Evolutionary conservation across 2,329 filamentous ascomycete species (phyloP).

Genomic region (Penicillium sp.): DNA sequence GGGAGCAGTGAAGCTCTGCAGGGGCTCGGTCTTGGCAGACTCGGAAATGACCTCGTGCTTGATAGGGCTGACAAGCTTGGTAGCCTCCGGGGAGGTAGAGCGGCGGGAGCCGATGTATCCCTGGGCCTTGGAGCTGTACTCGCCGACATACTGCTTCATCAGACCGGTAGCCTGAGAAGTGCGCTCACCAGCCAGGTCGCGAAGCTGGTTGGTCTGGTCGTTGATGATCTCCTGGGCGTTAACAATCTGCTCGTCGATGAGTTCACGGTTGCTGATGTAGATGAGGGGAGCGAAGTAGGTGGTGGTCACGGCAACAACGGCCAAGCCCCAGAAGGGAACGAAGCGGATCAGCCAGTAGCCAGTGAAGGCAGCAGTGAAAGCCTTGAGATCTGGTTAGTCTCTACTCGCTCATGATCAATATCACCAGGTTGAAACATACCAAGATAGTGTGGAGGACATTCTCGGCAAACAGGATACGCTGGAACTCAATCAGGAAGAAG

Average conservation of each 20-base stretch:
- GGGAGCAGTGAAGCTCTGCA: slow-evolving; percentile 24
- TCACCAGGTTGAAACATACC: slow-evolving; percentile 47
- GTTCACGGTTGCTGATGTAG: slow-evolving; percentile 66
- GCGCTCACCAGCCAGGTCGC: slow-evolving; percentile 61
- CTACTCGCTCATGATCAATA: not conserved
- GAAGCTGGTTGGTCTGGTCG: slow-evolving; percentile 61
- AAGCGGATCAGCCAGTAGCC: slow-evolving; percentile 68
- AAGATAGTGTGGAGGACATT: slow-evolving; percentile 62
- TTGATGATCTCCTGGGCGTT: slow-evolving; percentile 56
- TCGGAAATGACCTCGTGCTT: slow-evolving; percentile 5
- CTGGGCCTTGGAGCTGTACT: slow-evolving; percentile 63
- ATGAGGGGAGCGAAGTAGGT: slow-evolving; percentile 62
- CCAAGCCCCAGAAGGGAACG: slow-evolving; percentile 65
- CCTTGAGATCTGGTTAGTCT: slow-evolving; percentile 42
- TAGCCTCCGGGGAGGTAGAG: slow-evolving; percentile 34
- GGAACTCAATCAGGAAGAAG: slow-evolving; percentile 69
- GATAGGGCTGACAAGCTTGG: slow-evolving; percentile 26
- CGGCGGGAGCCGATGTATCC: slow-evolving; percentile 51
- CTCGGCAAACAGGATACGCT: slow-evolving; percentile 67
- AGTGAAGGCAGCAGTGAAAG: slow-evolving; percentile 59
- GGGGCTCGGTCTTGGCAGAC: slow-evolving; percentile 16
- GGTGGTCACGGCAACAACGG: slow-evolving; percentile 57
- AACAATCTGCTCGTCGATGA: slow-evolving; percentile 62
- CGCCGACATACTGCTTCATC: slow-evolving; percentile 60
- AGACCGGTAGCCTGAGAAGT: slow-evolving; percentile 59